Base-by-base conservation (phyloP, 1,284 basidiomycete species). In the Boletus semigastroideus region DNA sequence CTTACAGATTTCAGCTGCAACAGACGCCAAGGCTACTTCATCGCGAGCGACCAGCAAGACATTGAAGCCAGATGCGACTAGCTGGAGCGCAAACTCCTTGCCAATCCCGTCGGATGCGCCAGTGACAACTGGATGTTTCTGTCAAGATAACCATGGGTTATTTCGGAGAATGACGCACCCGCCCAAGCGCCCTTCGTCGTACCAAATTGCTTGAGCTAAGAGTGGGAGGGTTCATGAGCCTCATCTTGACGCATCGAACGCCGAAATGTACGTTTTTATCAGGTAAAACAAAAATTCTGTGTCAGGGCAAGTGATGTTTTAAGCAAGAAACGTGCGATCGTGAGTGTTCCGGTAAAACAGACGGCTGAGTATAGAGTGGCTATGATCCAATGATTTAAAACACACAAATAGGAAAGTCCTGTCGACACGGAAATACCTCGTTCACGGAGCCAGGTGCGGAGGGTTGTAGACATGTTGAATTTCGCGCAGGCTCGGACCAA, bases 71-170 rank as follows among this genome's bases (percentile, higher is more conserved):
- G 85, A 83, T 72, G 79, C 78, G 8, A 88, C 92, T 48, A 94
- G 80, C 64, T 88, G 84, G 44, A 85, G 70, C 10, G 92, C 88
- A 17, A 93, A 92, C 44, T 94, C 94, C 56, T 90, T 86, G 10
- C 93, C 93, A 62, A 97, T 94, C 17, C 94, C 93, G 61, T 86
- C 86, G 8, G 84, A 90, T 36, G 87, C 90, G 47, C 90, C 90
- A 5, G 90, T 92, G 56, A 93, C 80, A 42, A 92, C 86, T 46
- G 36, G 82, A 80, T 11, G 17, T 8, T 43, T 14, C 9, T 33
- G 30, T 41, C 25, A 25, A n/a, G 22, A 52, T 8, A 31, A 31
- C n/a, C n/a, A 6, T 16, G 19, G 19, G 2, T 10, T 25, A 10
- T 16, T 19, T 14, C 16, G 20, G 36, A 34, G 11, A 1, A 27